Evolutionary conservation across 148 eudicot genomes (phyloP).

Genomic region (Silene conica): DNA sequence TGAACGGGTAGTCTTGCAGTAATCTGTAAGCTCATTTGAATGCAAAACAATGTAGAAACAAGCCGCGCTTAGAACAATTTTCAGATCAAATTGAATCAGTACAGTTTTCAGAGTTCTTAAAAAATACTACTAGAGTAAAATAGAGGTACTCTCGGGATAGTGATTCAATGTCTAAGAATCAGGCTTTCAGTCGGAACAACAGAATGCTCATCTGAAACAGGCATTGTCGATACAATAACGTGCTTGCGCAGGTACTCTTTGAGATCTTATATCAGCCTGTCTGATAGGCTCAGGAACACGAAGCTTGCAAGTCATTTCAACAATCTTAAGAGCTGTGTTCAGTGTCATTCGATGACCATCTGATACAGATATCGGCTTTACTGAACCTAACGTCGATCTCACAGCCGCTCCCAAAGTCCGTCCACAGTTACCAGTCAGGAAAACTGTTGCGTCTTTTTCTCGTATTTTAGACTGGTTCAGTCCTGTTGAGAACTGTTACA

Average conservation of each 20-base stretch:
- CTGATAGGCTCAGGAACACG: constrained; percentile 94
- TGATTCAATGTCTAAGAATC: too few species aligned
- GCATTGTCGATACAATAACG: constrained; percentile 16
- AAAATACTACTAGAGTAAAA: too few species aligned
- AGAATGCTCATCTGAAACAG: too few species aligned
- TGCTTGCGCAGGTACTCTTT: constrained; percentile 59
- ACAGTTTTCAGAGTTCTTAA: too few species aligned
- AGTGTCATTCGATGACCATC: constrained; percentile 89
- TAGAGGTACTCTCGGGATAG: too few species aligned
- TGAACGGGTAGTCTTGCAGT: too few species aligned
- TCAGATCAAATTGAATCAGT: too few species aligned
- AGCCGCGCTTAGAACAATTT: too few species aligned
- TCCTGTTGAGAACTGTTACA: too few species aligned
- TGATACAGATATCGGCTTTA: constrained; percentile 82
- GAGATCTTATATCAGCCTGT: constrained; percentile 80
- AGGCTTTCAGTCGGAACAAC: too few species aligned
- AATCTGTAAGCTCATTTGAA: too few species aligned
- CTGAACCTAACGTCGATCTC: constrained; percentile 48
- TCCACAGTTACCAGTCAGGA: constrained; percentile 70
- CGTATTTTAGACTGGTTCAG: constrained; percentile 48
- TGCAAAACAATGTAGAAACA: too few species aligned
- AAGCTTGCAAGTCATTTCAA: constrained; percentile 59
- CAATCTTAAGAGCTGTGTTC: constrained; percentile 56
- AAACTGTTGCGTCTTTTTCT: constrained; percentile 33
- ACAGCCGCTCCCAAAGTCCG: constrained; percentile 73